Evolutionary conservation across 768 basidiomycete genomes (phyloP), one percentile per base, ranked within the genome.

Genomic region (Termitomyces sp.): DNA sequence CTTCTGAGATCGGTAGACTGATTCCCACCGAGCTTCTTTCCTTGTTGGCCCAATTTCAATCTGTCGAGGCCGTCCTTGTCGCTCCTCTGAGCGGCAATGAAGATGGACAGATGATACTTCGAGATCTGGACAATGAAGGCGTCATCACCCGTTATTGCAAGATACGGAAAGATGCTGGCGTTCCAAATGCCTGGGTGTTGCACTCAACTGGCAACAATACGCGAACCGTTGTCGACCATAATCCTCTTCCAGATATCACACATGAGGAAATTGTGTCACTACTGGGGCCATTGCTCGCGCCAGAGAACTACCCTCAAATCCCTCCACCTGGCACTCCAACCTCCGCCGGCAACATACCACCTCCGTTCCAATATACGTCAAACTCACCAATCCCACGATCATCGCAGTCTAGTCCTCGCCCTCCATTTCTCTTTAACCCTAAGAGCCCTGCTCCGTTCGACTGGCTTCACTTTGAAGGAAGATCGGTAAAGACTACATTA

Each of bases 381-480:
- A 53, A 30, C n/a, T 43, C 40, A 34, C 56, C 72, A 43, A 62
- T 68, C 1, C 68, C 76, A 37, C 69, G 75, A 49, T 64, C 71
- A 5, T 70, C 71, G 4, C 71, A 72, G 34, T 68, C 71, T 20
- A 61, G 67, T 20, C 67, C 56, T 27, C 72, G 56, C 44, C 69
- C 70, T 33, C 67, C 65, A 22, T 65, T 74, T 47, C 70, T 76
- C 48, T 68, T 65, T 34, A 84, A 78, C 56, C 76, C 79, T 8
- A 79, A 81, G 59, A 86, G 83, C 49, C 86, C 87, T 0, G 89
- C 91, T 0, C 92, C 91, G 0, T 89, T 93, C 53, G 89, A 93
- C 62, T 92, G 91, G 89, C 72, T 94, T 6, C 91, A 93, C 65
- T 89, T 94, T 59, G 91, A 93, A 64, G 91, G 91, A 4, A 77